Conservation (phyloP, 352 stramenopile species). For the Globisporangium nunn region DNA sequence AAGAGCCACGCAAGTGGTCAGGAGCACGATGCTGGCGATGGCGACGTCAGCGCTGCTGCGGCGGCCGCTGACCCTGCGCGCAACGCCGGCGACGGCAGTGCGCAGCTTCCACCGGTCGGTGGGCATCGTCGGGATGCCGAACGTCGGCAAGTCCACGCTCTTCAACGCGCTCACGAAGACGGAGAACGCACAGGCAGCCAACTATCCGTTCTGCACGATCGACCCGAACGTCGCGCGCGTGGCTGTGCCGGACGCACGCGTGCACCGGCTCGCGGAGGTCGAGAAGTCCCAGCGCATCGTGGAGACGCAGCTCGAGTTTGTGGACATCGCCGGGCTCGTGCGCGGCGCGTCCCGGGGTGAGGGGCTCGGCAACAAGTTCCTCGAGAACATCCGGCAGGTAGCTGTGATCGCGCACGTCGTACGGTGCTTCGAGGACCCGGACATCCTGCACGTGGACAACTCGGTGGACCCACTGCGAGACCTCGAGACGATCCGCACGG, state of each 20-base stretch:
- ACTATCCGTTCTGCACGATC: conserved; percentile 89
- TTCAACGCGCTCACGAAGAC: conserved; percentile 87
- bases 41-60: not conserved
- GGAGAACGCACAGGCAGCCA: conserved; percentile 75
- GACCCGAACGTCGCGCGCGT: conserved; percentile 80
- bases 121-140: conserved; percentile 86
- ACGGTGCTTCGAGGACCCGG: conserved; percentile 96
- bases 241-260: conserved; percentile 54
- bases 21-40: no score
- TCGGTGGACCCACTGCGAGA: conserved; percentile 95
- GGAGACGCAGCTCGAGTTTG: conserved; percentile 82
- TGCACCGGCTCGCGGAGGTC: conserved; percentile 55
- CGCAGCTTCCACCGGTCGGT: conserved; percentile 75
- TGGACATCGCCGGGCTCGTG: conserved; percentile 83
- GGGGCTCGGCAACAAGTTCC: conserved; percentile 84
- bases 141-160: conserved; percentile 85
- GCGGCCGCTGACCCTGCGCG: no score
- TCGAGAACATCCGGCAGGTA: conserved; percentile 84
- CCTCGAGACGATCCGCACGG: conserved; percentile 96
- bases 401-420: conserved; percentile 88
- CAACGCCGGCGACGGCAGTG: not conserved
- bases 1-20: no score
- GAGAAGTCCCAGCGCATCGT: conserved; percentile 74
- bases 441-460: conserved; percentile 97
- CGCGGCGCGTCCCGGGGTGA: conserved; percentile 74